These are phyloP conservation scores for Blastocystis sp. DNA, from an alignment of 352 stramenopile species.

Conservation along the genomic window DNA sequence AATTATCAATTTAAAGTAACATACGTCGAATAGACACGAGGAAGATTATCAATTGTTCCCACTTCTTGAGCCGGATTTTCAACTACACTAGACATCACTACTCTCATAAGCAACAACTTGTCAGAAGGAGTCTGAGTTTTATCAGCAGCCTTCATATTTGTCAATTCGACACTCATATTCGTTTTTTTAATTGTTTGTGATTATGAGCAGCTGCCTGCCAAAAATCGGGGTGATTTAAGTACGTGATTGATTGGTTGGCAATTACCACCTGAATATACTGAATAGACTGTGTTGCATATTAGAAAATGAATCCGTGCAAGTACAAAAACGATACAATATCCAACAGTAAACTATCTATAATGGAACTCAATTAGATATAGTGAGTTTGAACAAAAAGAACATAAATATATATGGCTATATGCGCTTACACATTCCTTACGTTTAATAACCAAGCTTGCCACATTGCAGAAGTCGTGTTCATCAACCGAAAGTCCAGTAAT, in stretches of 20 bases:
- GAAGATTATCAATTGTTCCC: not conserved
- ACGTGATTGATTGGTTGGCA: not conserved
- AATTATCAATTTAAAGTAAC: not conserved
- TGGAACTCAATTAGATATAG: not conserved
- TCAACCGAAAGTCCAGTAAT: not conserved
- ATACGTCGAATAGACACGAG: conserved; percentile 51
- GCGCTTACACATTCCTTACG: not conserved
- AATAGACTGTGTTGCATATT: not conserved
- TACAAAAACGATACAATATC: not conserved
- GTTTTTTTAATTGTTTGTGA: not conserved
- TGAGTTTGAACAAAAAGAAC: not conserved
- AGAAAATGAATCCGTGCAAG: too few species aligned
- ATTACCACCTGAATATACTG: not conserved
- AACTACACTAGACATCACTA: not conserved
- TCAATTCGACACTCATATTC: conserved; percentile 38
- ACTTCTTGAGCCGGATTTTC: conserved; percentile 50
- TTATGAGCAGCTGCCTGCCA: not conserved
- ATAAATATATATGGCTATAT: not conserved
- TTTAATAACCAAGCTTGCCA: not conserved
- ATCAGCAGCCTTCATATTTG: not conserved
- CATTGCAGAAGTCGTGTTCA: not conserved
- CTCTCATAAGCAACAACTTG: not conserved
- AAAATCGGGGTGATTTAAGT: not conserved
- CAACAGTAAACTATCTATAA: not conserved
- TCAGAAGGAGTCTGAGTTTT: not conserved